These are phyloP conservation scores for Hyaloscypha variabilis DNA, from an alignment of 495 filamentous ascomycete genomes.

Conservation along the genomic window DNA sequence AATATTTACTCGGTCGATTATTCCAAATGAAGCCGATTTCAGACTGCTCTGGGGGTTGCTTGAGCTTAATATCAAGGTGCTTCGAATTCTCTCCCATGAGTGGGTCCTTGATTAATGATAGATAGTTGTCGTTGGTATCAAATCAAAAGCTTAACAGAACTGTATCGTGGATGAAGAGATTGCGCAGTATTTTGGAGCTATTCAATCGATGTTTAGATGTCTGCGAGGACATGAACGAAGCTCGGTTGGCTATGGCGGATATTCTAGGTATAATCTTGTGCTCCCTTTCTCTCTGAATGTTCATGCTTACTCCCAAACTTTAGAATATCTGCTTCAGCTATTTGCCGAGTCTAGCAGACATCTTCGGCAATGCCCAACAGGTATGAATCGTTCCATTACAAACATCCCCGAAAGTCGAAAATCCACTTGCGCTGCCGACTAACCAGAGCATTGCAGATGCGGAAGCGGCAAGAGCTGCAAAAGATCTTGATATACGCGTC, in stretches of 20 bases:
- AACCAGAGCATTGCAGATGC: constrained; percentile 9
- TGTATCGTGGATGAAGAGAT: not conserved
- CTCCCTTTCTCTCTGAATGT: not conserved
- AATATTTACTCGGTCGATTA: constrained; percentile 6
- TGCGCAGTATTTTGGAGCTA: not conserved
- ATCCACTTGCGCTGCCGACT: not conserved
- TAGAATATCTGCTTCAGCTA: constrained; percentile 19
- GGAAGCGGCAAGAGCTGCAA: constrained; percentile 8
- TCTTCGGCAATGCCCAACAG: constrained; percentile 16
- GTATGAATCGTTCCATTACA: constrained; percentile 4
- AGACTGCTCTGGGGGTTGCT: constrained; percentile 20
- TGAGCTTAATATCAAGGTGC: constrained; percentile 20
- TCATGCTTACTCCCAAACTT: not conserved
- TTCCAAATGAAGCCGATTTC: constrained; percentile 9
- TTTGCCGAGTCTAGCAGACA: constrained; percentile 15
- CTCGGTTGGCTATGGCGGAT: not conserved
- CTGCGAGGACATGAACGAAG: constrained; percentile 6
- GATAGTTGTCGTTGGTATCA: constrained; percentile 13
- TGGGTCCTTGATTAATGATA: not conserved
- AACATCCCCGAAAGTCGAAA: not conserved
- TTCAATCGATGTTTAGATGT: constrained; percentile 12
- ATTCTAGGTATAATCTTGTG: not conserved
- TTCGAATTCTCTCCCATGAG: not conserved
- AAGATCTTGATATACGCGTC: constrained; percentile 3
- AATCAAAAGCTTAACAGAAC: not conserved